These are phyloP conservation scores for Nothopassalora personata DNA, from an alignment of 2,329 filamentous ascomycete genomes.

Conservation along the genomic window DNA sequence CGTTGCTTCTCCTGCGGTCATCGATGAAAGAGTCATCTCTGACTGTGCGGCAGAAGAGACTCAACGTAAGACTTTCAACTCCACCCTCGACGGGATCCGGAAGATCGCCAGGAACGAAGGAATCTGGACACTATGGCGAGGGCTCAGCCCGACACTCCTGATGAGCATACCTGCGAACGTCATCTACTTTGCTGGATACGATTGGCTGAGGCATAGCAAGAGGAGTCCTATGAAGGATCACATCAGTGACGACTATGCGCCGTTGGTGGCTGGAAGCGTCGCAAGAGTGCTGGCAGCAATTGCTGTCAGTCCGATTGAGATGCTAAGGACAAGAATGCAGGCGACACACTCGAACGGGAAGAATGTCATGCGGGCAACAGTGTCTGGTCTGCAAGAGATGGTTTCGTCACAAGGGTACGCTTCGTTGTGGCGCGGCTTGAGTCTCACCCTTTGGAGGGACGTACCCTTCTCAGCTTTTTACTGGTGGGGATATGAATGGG, in stretches of 20 bases:
- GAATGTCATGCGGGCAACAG: conserved; percentile 71
- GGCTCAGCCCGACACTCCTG: conserved; percentile 83
- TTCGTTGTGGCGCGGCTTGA: conserved; percentile 84
- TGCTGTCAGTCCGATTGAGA: conserved; percentile 83
- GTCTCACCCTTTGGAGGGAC: conserved; percentile 89
- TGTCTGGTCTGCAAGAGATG: conserved; percentile 72
- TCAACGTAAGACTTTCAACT: conserved; percentile 76
- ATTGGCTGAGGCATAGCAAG: conserved; percentile 76
- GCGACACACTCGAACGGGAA: conserved; percentile 45
- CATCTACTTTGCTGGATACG: conserved; percentile 97
- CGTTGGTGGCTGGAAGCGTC: conserved; percentile 70
- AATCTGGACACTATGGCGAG: conserved; percentile 78
- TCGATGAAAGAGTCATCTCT: conserved; percentile 41
- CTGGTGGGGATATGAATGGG: conserved; percentile 94
- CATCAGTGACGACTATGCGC: conserved; percentile 65
- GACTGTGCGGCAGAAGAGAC: conserved; percentile 86
- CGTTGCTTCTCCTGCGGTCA: conserved; percentile 53
- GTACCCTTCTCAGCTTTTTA: conserved; percentile 96
- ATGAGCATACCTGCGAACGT: conserved; percentile 96
- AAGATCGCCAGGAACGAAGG: conserved; percentile 97
- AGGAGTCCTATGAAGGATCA: conserved; percentile 61
- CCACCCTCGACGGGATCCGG: conserved; percentile 82
- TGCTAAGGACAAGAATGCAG: conserved; percentile 89
- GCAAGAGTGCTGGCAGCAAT: conserved; percentile 77
- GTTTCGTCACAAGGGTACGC: conserved; percentile 69